Conservation (phyloP, 169 alveolate genomes). For the Cryptosporidium ubiquitum region DNA sequence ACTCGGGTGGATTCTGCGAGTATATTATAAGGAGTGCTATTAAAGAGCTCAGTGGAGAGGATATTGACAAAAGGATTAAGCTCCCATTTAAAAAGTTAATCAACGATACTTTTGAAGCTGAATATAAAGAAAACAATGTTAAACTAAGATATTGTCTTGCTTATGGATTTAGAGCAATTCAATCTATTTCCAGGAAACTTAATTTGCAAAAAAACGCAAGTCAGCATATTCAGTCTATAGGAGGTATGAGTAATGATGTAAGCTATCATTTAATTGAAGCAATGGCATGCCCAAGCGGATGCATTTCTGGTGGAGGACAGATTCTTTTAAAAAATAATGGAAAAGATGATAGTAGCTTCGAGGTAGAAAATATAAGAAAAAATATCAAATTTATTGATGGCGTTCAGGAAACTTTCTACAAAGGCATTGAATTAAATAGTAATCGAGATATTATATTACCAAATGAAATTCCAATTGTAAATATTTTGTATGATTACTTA, state of each 20-base stretch:
- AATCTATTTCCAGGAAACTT: conserved; percentile 79
- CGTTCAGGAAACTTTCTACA: conserved; percentile 17
- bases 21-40: conserved; percentile 80
- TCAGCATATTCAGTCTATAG: conserved; percentile 28
- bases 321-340: conserved; percentile 30
- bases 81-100: conserved; percentile 3
- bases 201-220: conserved; percentile 80
- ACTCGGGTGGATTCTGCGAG: conserved; percentile 85
- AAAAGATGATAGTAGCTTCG: background rate
- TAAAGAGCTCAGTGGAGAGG: background rate
- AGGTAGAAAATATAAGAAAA: conserved; percentile 73
- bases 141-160: conserved; percentile 19
- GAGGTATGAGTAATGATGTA: conserved; percentile 32
- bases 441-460: conserved; percentile 7
- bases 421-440: conserved; percentile 5
- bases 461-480: conserved; percentile 41
- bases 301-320: conserved; percentile 94
- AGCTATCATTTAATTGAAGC: conserved; percentile 88
- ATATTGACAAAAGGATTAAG: background rate
- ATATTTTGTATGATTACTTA: conserved; percentile 16
- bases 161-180: conserved; percentile 68
- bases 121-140: background rate
- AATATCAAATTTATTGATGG: conserved; percentile 69
- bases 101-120: conserved; percentile 14
- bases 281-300: conserved; percentile 96